A percentile compares a stretch with the other conserved stretches of the same genome.
Conservation (phyloP, 495 filamentous ascomycete species). For the Venustampulla echinocandica region DNA sequence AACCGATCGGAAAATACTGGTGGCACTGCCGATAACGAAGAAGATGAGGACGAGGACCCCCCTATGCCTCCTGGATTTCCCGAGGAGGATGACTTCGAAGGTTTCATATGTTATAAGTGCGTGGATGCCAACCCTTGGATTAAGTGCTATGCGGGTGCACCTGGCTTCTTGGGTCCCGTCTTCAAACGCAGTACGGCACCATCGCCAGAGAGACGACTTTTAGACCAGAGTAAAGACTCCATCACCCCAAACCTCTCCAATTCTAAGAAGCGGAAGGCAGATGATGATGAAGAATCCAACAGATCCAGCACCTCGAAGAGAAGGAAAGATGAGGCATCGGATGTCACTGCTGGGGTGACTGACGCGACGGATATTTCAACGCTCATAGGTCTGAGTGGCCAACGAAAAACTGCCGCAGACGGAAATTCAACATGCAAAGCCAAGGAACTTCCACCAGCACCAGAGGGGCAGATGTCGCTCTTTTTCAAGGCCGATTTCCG, state of each 20-base stretch:
- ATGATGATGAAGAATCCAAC: conserved; percentile 44
- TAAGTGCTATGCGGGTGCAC: conserved; percentile 74
- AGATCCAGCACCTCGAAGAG: conserved; percentile 48
- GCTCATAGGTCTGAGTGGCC: neutral
- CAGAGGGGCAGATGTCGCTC: conserved; percentile 57
- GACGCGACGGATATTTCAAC: neutral
- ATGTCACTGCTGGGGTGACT: neutral
- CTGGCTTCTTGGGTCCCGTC: conserved; percentile 73
- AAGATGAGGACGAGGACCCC: conserved; percentile 34
- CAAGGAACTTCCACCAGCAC: conserved; percentile 40
- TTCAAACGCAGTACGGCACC: conserved; percentile 26
- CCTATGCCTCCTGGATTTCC: conserved; percentile 80
- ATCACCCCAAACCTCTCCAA: conserved; percentile 16
- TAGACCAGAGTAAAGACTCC: conserved; percentile 9
- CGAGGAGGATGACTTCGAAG: conserved; percentile 75
- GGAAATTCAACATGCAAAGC: conserved; percentile 14
- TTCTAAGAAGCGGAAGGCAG: conserved; percentile 70
- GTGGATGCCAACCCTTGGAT: conserved; percentile 86
- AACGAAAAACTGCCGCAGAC: neutral
- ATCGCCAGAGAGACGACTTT: conserved; percentile 11
- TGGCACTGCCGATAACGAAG: conserved; percentile 14
- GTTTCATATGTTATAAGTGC: conserved; percentile 91
- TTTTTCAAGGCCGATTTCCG: conserved; percentile 74
- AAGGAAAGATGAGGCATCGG: conserved; percentile 35
- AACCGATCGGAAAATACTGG: neutral